Conservation (phyloP, 306 rosid species). For the Quercus ilex region DNA sequence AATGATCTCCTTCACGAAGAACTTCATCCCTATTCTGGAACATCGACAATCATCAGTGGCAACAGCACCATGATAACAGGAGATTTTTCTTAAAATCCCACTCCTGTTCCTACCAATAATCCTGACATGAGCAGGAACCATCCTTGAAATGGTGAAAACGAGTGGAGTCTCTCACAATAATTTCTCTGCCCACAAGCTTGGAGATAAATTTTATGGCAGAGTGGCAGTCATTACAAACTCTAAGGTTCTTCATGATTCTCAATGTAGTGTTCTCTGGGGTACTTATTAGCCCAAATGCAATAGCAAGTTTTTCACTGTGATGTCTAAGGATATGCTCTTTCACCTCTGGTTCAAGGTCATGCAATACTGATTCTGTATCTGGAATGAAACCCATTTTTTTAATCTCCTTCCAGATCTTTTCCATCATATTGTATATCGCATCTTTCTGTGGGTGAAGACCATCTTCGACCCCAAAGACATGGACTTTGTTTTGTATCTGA, state of each 20-base stretch:
- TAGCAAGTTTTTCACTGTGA: constrained; percentile 84
- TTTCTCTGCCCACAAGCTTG: constrained; percentile 77
- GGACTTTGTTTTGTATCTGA: constrained; percentile 65
- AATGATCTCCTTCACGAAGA: constrained; percentile 67
- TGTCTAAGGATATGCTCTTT: constrained; percentile 72
- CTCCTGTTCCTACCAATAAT: constrained; percentile 62
- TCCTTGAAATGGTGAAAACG: constrained; percentile 85
- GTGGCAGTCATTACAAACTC: constrained; percentile 85
- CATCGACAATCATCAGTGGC: constrained; percentile 73
- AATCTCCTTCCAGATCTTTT: constrained; percentile 75
- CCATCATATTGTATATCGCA: constrained; percentile 58
- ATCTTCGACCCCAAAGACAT: constrained; percentile 77
- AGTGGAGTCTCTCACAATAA: constrained; percentile 69
- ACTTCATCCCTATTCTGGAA: constrained; percentile 56
- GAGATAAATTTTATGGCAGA: constrained; percentile 83
- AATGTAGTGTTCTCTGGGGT: constrained; percentile 57
- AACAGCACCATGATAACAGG: constrained; percentile 53
- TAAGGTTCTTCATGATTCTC: constrained; percentile 83
- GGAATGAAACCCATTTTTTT: constrained; percentile 77
- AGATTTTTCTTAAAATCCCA: constrained; percentile 2
- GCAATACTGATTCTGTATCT: constrained; percentile 49
- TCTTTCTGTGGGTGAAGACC: constrained; percentile 67
- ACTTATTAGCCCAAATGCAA: constrained; percentile 69
- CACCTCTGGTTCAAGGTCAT: constrained; percentile 70
- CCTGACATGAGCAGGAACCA: constrained; percentile 79